Percentiles rank a stretch among this genome's conserved stretches.
Evolutionary conservation across 2,329 filamentous ascomycete genomes (phyloP).

Genomic region (Akanthomyces uredinophilus): DNA sequence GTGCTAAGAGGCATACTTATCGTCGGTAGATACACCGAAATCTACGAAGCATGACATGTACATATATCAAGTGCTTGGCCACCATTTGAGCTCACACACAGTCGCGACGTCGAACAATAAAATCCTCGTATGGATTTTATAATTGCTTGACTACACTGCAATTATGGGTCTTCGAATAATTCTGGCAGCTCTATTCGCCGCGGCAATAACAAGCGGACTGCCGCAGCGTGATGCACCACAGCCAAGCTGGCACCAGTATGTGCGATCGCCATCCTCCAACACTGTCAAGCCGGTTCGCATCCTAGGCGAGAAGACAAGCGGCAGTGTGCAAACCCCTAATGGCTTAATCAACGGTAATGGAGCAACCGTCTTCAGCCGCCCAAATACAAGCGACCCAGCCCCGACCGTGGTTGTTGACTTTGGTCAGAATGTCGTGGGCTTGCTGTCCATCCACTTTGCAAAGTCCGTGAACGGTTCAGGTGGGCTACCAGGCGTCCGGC

Average conservation of each 20-base stretch:
- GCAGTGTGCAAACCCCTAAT: neutral
- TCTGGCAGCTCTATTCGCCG: neutral
- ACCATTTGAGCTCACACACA: neutral
- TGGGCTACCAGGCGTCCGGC: constrained; percentile 35
- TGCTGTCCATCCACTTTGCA: constrained; percentile 38
- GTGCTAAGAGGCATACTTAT: too few species aligned
- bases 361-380: neutral
- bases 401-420: constrained; percentile 45
- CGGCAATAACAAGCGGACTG: neutral
- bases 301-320: neutral
- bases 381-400: constrained; percentile 10
- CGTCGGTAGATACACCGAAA: neutral
- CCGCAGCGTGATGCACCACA: neutral
- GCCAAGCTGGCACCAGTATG: constrained; percentile 1
- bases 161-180: neutral
- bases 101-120: neutral
- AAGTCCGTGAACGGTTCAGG: constrained; percentile 24
- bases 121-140: neutral
- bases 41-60: neutral
- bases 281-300: neutral
- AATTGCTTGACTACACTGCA: neutral
- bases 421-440: constrained; percentile 42
- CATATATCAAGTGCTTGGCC: neutral
- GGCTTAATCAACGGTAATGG: neutral
- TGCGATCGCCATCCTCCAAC: neutral